These are phyloP conservation scores for Boehmeria nivea DNA, from an alignment of 306 rosid species.

Conservation along the genomic window DNA sequence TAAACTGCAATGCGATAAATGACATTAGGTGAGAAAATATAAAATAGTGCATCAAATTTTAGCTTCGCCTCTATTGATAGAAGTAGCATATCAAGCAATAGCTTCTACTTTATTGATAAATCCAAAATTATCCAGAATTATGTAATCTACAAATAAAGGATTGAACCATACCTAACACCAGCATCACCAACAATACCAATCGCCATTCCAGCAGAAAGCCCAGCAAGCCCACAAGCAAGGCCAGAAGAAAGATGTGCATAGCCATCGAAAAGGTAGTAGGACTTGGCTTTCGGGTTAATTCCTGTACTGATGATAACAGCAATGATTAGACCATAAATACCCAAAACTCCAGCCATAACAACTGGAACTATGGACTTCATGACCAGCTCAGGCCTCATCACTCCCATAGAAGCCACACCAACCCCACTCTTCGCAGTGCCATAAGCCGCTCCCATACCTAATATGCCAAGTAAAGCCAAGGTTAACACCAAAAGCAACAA, in stretches of 20 bases:
- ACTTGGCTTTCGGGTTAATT: constrained; percentile 81
- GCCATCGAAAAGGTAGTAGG: constrained; percentile 84
- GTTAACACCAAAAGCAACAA: background rate
- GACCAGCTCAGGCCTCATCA: constrained; percentile 90
- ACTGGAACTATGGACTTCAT: constrained; percentile 91
- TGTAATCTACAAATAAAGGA: background rate
- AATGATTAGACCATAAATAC: constrained; percentile 84
- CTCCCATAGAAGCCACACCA: constrained; percentile 91
- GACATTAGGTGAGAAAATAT: too few relatives aligned
- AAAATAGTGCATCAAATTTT: too few relatives aligned
- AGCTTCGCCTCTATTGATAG: too few relatives aligned
- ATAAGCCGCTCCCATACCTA: constrained; percentile 94
- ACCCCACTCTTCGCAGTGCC: constrained; percentile 90
- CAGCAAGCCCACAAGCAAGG: constrained; percentile 84
- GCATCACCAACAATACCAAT: constrained; percentile 92
- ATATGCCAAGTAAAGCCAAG: background rate
- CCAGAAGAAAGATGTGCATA: constrained; percentile 91
- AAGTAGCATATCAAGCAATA: too few relatives aligned
- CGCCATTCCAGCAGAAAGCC: constrained; percentile 90
- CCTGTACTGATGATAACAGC: constrained; percentile 90
- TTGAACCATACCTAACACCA: constrained; percentile 63
- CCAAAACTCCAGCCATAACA: constrained; percentile 94
- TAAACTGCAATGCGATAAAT: too few relatives aligned
- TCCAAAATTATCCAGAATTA: background rate
- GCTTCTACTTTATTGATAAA: too few relatives aligned